Conservation (phyloP, 108 stramenopile species). For the Mediolabrus comicus region DNA sequence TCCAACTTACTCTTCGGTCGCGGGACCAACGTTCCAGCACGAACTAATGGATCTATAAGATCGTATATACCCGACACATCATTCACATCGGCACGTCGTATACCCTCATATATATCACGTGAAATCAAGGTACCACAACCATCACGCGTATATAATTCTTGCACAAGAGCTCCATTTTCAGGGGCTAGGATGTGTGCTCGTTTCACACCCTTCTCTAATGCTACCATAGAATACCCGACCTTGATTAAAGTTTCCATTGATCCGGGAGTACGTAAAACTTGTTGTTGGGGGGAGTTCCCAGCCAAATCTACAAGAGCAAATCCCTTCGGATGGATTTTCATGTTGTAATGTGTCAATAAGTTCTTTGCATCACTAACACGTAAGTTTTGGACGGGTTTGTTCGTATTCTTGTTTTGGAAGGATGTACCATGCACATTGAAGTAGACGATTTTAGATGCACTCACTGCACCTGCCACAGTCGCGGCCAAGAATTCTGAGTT, state of each 20-base stretch:
- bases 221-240: slow-evolving; percentile 76
- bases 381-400: slow-evolving; percentile 68
- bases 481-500: slow-evolving; percentile 86
- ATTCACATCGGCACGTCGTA: slow-evolving; percentile 77
- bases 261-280: slow-evolving; percentile 37
- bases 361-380: slow-evolving; percentile 75
- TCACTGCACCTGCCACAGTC: slow-evolving; percentile 70
- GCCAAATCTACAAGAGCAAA: slow-evolving; percentile 48
- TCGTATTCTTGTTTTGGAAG: slow-evolving; percentile 51
- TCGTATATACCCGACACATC: slow-evolving; percentile 88
- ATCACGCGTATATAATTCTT: slow-evolving; percentile 96
- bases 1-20: slow-evolving; percentile 78
- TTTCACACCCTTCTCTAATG: slow-evolving; percentile 84
- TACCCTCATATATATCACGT: slow-evolving; percentile 95
- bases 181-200: slow-evolving; percentile 89
- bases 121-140: slow-evolving; percentile 91
- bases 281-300: slow-evolving; percentile 32
- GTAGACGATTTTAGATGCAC: slow-evolving; percentile 88
- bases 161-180: slow-evolving; percentile 78
- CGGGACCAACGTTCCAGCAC: slow-evolving; percentile 80
- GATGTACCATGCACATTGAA: slow-evolving; percentile 72
- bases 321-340: slow-evolving; percentile 67
- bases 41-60: slow-evolving; percentile 84
- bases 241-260: slow-evolving; percentile 61
- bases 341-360: slow-evolving; percentile 60